A percentile compares a stretch with the other conserved stretches of the same genome.
Conservation (phyloP, 805 yeast genomes). For the Millerozyma miso region DNA sequence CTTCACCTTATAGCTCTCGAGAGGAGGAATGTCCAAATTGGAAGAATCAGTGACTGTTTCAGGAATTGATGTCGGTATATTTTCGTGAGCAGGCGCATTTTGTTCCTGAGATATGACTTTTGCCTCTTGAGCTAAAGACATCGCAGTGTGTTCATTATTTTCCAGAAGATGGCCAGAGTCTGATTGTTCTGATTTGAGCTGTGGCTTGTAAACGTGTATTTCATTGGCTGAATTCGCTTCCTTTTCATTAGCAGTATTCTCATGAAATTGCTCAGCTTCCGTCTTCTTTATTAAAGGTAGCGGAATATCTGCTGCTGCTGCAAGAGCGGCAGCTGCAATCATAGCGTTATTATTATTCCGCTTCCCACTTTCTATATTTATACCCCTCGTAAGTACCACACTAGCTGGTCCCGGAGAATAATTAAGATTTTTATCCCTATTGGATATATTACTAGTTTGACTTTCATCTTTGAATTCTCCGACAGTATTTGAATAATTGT, state of each 20-base stretch:
- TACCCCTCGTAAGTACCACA: constrained; percentile 36
- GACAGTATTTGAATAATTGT: neutral
- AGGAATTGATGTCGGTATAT: no score
- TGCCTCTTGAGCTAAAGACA: neutral
- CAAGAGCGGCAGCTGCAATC: constrained; percentile 80
- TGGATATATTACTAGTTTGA: neutral
- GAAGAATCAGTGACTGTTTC: neutral
- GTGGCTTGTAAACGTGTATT: neutral
- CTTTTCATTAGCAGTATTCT: neutral
- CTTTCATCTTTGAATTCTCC: neutral
- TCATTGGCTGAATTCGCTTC: neutral
- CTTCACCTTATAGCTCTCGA: constrained; percentile 56
- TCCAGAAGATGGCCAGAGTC: constrained; percentile 1
- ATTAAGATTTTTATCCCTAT: neutral
- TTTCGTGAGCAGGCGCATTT: neutral
- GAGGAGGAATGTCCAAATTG: constrained; percentile 10
- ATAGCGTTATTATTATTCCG: constrained; percentile 46
- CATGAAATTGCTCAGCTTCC: neutral
- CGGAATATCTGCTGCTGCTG: constrained; percentile 78
- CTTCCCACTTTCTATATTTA: constrained; percentile 29
- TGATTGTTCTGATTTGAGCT: neutral
- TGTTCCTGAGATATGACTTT: neutral
- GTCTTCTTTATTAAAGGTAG: constrained; percentile 40
- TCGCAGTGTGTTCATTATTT: neutral
- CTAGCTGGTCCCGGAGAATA: constrained; percentile 46